Conservation (phyloP, 192 early-diverging fungal species). For the Coemansia biformis region DNA sequence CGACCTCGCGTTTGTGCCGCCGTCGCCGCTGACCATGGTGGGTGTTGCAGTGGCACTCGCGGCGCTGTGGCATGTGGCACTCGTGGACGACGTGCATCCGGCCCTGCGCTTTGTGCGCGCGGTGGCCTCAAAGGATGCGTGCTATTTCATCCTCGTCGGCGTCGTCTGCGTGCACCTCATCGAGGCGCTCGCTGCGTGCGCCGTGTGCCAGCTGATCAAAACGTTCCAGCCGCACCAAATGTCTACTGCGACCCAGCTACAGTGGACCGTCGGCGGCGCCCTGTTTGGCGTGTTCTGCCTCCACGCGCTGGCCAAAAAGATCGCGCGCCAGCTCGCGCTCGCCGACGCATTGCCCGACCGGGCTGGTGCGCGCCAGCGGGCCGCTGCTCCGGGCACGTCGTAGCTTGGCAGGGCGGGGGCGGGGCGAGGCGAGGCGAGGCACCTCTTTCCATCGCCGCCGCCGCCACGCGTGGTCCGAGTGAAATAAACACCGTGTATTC, state of each 20-base stretch:
- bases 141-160: constrained; percentile 22
- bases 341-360: constrained; percentile 14
- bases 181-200: constrained; percentile 16
- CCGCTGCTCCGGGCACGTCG: no score
- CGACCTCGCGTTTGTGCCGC: constrained; percentile 19
- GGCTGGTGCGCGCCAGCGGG: no score
- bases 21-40: constrained; percentile 6
- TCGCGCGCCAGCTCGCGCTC: constrained; percentile 29
- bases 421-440: no score
- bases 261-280: constrained; percentile 36
- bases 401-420: no score
- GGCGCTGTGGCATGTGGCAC: constrained; percentile 10
- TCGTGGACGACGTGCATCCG: constrained; percentile 12
- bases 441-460: no score
- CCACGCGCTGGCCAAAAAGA: constrained; percentile 15
- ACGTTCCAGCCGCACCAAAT: constrained; percentile 44
- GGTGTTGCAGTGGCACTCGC: constrained; percentile 6
- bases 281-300: constrained; percentile 33
- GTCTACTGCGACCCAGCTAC: constrained; percentile 19
- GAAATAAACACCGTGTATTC: no score
- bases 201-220: constrained; percentile 37
- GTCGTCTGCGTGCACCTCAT: constrained; percentile 11
- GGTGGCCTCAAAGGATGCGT: constrained; percentile 11
- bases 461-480: no score
- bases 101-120: constrained; percentile 8